Evolutionary conservation across 306 rosid genomes (phyloP), one percentile per base, ranked within the genome.

Genomic region (Albizia julibrissin): DNA sequence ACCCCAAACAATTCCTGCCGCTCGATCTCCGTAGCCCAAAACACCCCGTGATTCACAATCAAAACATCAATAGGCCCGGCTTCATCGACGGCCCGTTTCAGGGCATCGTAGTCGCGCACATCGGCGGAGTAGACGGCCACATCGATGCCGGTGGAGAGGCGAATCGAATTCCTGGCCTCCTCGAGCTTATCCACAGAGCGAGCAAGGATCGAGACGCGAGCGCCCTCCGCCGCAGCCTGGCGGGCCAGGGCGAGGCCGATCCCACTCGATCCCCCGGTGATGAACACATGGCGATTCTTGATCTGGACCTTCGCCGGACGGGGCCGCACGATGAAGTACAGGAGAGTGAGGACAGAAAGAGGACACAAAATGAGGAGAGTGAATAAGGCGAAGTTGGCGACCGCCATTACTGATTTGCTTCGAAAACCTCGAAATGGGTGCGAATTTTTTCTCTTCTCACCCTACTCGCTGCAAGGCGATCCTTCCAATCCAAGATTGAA

Each of bases 191-290:
- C 67, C 6, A 21, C 24, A 0, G 99, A 93, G 10, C 99, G 94
- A 0, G 98, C 92, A 12, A 95, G 91, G 86, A 93, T 91, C 56
- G 98, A 93, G 79, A 95, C 98, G 7, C 91, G 90, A 6, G 98
- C 97, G 14, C 98, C 99, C 79, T 89, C 94, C 8, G 84, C 33
- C 2, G 97, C 95, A 19, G 99, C 99, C 18, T 65, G 94, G 83
- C 87, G 95, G 2, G 99, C 98, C 52, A 95, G 87, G 43, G 98
- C 97, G 6, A 95, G 97, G 0, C 99, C 99, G 79, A 95, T 95
- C 56, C 99, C 99, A 69, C 98, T 95, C 10, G 99, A 95, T 80
- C 98, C 98, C 1, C 99, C 96, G 9, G 99, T 93, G 86, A 95
- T 92, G 90, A 95, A 95, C 5, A 95, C 95, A 58, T 95, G 99